These are phyloP conservation scores for Lasiodiplodia gonubiensis DNA, from an alignment of 2,329 filamentous ascomycete genomes.

Conservation along the genomic window DNA sequence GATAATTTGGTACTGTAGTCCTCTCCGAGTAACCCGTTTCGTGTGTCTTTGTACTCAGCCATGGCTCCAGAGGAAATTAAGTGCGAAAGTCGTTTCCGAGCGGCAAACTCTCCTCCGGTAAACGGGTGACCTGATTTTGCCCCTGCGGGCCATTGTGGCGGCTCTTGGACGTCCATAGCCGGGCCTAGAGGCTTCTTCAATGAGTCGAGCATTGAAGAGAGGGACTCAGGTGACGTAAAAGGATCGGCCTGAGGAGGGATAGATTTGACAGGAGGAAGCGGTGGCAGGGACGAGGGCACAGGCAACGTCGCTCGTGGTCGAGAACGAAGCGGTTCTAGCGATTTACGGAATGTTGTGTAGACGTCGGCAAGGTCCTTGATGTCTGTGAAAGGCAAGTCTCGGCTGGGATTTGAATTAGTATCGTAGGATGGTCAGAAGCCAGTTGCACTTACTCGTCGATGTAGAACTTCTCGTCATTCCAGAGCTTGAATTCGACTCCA, in stretches of 20 bases:
- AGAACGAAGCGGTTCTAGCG: slow-evolving; percentile 71
- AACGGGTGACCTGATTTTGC: slow-evolving; percentile 69
- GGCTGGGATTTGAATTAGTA: slow-evolving; percentile 53
- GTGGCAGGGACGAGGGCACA: slow-evolving; percentile 62
- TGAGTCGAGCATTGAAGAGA: slow-evolving; percentile 55
- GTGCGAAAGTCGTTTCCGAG: slow-evolving; percentile 63
- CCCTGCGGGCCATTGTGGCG: slow-evolving; percentile 60
- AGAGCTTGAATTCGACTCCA: slow-evolving; percentile 66
- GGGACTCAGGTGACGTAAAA: slow-evolving; percentile 66
- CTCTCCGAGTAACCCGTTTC: slow-evolving; percentile 72
- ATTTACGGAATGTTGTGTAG: slow-evolving; percentile 77
- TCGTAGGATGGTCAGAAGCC: not conserved
- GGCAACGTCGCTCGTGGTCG: slow-evolving; percentile 65
- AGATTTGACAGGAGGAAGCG: slow-evolving; percentile 55
- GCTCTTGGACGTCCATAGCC: slow-evolving; percentile 54
- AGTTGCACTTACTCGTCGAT: slow-evolving; percentile 72
- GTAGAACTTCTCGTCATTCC: slow-evolving; percentile 78
- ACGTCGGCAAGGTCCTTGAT: slow-evolving; percentile 71
- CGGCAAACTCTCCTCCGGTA: slow-evolving; percentile 68
- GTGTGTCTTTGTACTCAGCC: slow-evolving; percentile 69
- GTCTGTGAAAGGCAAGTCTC: slow-evolving; percentile 66
- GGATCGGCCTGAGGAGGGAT: slow-evolving; percentile 66
- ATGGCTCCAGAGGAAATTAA: slow-evolving; percentile 67
- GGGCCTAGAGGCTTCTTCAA: slow-evolving; percentile 58
- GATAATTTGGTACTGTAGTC: slow-evolving; percentile 80